phyloP scores from a whole-genome alignment of 306 rosid genomes.

The Quercus ilex region DNA sequence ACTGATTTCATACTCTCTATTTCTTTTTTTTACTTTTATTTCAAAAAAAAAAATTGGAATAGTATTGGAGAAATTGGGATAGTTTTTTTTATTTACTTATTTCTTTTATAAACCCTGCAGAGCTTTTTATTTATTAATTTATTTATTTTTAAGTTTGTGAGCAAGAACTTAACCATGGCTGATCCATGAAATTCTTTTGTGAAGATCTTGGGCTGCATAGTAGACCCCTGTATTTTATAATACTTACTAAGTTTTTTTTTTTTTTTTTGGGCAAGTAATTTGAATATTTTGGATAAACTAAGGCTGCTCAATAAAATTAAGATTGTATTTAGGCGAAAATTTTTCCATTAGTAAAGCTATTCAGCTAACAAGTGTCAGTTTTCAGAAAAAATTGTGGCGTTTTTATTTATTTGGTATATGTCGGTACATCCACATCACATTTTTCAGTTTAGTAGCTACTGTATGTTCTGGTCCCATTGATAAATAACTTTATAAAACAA shows the following conservation, averaged over 20 bases:
- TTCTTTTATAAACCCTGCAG: not conserved
- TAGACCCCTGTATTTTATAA: not conserved
- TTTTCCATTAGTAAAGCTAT: too few relatives aligned
- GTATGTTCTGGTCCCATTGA: not conserved
- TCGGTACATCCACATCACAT: not conserved
- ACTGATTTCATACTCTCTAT: not conserved
- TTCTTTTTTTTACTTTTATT: not conserved
- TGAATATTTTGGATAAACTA: not conserved
- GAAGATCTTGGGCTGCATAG: not conserved
- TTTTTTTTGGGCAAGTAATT: not conserved
- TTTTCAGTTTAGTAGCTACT: not conserved
- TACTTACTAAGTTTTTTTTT: not conserved
- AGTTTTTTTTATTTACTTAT: not conserved
- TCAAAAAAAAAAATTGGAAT: too few relatives aligned
- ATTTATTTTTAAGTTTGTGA: too few relatives aligned
- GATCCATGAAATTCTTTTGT: not conserved
- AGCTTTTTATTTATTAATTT: too few relatives aligned
- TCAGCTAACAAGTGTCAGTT: too few relatives aligned
- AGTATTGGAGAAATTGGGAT: not conserved
- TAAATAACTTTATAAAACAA: not conserved
- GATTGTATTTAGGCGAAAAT: too few relatives aligned
- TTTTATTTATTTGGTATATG: too few relatives aligned
- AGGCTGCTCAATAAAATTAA: too few relatives aligned
- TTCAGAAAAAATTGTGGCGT: too few relatives aligned
- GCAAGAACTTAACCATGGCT: too few relatives aligned